Percentiles rank a stretch among this genome's conserved stretches.
Evolutionary conservation across 495 filamentous ascomycete genomes (phyloP).

Genomic region (Lineolata rhizophorae): DNA sequence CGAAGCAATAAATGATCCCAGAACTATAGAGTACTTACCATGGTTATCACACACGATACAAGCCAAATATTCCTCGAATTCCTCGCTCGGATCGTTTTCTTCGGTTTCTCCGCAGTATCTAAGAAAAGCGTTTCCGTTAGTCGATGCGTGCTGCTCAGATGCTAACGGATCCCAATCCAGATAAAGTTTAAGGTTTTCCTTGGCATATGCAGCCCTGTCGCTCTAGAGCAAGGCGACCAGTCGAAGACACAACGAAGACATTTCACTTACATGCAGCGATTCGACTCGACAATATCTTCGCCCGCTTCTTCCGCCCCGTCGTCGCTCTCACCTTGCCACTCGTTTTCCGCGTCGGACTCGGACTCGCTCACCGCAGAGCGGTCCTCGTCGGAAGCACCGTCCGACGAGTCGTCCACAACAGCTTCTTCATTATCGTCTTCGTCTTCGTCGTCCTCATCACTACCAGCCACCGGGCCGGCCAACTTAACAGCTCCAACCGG

Average conservation of each 20-base stretch:
- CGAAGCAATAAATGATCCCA: too few species aligned
- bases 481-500: constrained; percentile 60
- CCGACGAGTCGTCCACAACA: constrained; percentile 6
- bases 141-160: constrained; percentile 10
- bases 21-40: constrained; percentile 37
- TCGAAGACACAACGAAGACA: too few species aligned
- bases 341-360: constrained; percentile 46
- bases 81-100: constrained; percentile 65
- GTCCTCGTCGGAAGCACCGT: constrained; percentile 10
- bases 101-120: constrained; percentile 67
- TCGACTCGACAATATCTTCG: constrained; percentile 35
- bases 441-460: constrained; percentile 11
- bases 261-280: constrained; percentile 51
- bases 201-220: too few species aligned
- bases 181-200: too few species aligned
- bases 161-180: constrained; percentile 2
- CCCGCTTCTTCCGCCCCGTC: constrained; percentile 45
- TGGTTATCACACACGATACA: constrained; percentile 72
- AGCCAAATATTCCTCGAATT: constrained; percentile 68
- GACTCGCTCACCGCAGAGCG: constrained; percentile 33
- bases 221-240: too few species aligned
- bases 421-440: constrained; percentile 10
- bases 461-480: constrained; percentile 5
- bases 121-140: constrained; percentile 9
- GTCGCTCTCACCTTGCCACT: constrained; percentile 43